Evolutionary conservation across 1,284 basidiomycete genomes (phyloP), one percentile per base, ranked within the genome.

Genomic region (Pholiota adiposa): DNA sequence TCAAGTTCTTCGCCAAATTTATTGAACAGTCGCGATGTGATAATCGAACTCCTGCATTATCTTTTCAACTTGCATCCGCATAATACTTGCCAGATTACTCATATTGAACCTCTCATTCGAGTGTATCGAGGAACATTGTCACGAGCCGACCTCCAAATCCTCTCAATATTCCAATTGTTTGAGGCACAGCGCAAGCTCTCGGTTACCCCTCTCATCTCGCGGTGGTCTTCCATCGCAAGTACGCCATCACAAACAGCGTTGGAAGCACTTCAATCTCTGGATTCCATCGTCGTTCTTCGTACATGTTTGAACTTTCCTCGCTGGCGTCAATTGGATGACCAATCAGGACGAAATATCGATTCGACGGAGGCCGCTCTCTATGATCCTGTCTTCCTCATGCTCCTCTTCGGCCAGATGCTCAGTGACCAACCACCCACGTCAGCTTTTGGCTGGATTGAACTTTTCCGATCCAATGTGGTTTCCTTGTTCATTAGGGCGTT

Each of bases 31-130:
- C 77, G 84, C 31, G 76, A 82, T 23, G 72, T 76, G 1, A 72
- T 92, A 36, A 74, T 88, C 27, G 68, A 76, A 36, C 73, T 93
- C 0, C 73, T 95, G 1, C 80, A 86, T 56, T 73, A 75, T 1
- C 78, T 96, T 2, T 96, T 96, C 77, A 72, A 83, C 57, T 80
- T 88, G 12, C 87, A 94, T 67, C 90, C 93, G 0, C 76, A 81
- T 18, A 93, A 93, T 65, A 89, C 94, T 1, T 94, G 92, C 67
- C 94, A 96, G 69, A 82, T 89, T 7, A 88, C 86, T 8, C 92
- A 95, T 65, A 75, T 96, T 51, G 86, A 91, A 55, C 91, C 93
- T 1, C 78, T 97, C 27, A 74, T 92, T 31, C 76, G 75, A 6
- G 75, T 95, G 1, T 97, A 97, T 71, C 75, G 83, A 3, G 95